Evolutionary conservation across 1,284 basidiomycete genomes (phyloP), one percentile per base, ranked within the genome.

Genomic region (Marasmius oreades): DNA sequence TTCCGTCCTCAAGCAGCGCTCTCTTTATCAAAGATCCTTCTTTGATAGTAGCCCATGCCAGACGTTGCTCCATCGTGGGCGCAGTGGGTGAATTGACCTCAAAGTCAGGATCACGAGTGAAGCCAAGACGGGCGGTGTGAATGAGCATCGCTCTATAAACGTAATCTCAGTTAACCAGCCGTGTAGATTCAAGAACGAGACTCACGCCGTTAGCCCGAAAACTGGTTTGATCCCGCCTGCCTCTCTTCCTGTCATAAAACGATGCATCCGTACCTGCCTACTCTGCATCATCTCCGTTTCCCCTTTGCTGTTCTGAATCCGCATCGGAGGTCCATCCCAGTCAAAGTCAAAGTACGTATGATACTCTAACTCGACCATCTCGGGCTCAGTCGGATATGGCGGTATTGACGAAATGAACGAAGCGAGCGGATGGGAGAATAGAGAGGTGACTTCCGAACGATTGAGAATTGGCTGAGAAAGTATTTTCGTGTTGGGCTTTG

Each of bases 201-300:
- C 84, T 62, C 66, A 93, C 90, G 90, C 82, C 50, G 92, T 94
- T 14, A 93, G 71, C 2, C 91, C 92, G 61, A 85, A 92, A 1
- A 94, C 83, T 14, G 92, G 92, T 64, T 92, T 92, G 18, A 91
- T 82, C 0, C 90, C 90, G 16, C 85, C 84, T 4, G 79, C 82
- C 68, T 94, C 92, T 39, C 90, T 73, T 0, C 92, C 92, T 0
- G 92, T 94, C 43, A 93, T 74, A 72, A 94, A 93, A 14, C 78
- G 75, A 70, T 94, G 92, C 64, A 85, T 78, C 22, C 90, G 67
- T 26, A 67, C 55, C 20, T 61, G 47, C 28, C 47, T 62, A 11
- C 67, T 65, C 16, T 72, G 66, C 11, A 28, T n/a, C 14, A 50
- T 33, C 42, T 53, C 48, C 5, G 33, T 24, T 18, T 36, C 24